Percentiles rank a stretch among this genome's conserved stretches.
Evolutionary conservation across 2,329 filamentous ascomycete species (phyloP).

Genomic region (Aspergillus ibericus): DNA sequence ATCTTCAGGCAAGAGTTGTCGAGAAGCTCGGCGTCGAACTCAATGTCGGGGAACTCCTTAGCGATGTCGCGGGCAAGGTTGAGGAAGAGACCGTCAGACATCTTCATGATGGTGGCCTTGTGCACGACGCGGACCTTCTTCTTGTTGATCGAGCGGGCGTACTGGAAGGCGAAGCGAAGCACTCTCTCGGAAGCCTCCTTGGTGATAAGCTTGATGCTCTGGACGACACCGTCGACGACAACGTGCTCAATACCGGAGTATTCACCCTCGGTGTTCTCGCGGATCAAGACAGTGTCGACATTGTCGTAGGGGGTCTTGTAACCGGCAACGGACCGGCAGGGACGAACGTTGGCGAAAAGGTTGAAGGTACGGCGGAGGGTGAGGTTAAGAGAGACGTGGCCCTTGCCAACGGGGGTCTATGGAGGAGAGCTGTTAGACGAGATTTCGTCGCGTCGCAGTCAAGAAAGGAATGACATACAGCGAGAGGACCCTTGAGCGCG

Average conservation of each 20-base stretch:
- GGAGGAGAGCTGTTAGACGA: slow-evolving; percentile 28
- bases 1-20: slow-evolving; percentile 99
- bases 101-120: slow-evolving; percentile 99
- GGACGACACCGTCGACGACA: slow-evolving; percentile 94
- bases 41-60: slow-evolving; percentile 93
- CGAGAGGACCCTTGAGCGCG: slow-evolving; percentile 95
- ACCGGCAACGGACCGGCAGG: slow-evolving; percentile 93
- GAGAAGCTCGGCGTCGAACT: slow-evolving; percentile 96
- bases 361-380: slow-evolving; percentile 99
- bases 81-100: slow-evolving; percentile 98
- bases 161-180: slow-evolving; percentile 96
- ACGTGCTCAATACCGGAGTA: slow-evolving; percentile 99
- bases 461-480: slow-evolving; percentile 58
- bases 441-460: background rate
- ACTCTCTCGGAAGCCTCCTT: slow-evolving; percentile 92
- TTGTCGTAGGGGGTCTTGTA: slow-evolving; percentile 99
- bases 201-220: slow-evolving; percentile 99
- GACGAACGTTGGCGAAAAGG: slow-evolving; percentile 98
- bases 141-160: slow-evolving; percentile 88
- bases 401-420: slow-evolving; percentile 93
- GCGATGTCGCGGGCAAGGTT: slow-evolving; percentile 79
- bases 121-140: slow-evolving; percentile 97
- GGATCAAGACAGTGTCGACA: slow-evolving; percentile 95
- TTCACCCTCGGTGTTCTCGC: slow-evolving; percentile 99
- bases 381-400: slow-evolving; percentile 97